Evolutionary conservation across 495 filamentous ascomycete genomes (phyloP).

Genomic region (Penicilliopsis zonata): DNA sequence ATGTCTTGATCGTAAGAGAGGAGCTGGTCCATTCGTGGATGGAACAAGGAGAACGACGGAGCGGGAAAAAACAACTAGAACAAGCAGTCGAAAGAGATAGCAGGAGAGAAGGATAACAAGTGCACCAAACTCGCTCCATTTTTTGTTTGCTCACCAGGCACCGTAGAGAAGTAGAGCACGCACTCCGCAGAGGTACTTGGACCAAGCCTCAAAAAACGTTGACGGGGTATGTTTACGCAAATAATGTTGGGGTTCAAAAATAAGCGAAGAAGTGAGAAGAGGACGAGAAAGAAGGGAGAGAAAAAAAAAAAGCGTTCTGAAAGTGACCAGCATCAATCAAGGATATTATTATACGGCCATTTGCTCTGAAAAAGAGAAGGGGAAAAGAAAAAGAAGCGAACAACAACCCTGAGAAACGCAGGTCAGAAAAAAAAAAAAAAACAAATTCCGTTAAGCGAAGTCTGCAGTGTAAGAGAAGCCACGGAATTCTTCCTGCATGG

Average conservation of each 20-base stretch:
- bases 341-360: too few relatives aligned
- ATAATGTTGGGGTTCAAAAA: slow-evolving; percentile 10
- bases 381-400: slow-evolving; percentile 7
- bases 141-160: not conserved
- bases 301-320: slow-evolving; percentile 2
- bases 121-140: slow-evolving; percentile 2
- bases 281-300: slow-evolving; percentile 10
- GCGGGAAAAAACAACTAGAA: not conserved
- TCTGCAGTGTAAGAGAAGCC: slow-evolving; percentile 93
- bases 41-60: too few relatives aligned
- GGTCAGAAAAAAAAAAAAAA: slow-evolving; percentile 4
- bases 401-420: slow-evolving; percentile 7
- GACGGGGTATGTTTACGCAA: slow-evolving; percentile 18
- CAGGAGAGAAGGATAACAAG: slow-evolving; percentile 4
- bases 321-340: not conserved
- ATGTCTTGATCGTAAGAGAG: not conserved
- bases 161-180: not conserved
- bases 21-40: too few relatives aligned
- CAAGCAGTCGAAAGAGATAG: not conserved
- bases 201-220: slow-evolving; percentile 14
- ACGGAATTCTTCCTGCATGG: slow-evolving; percentile 99
- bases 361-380: too few relatives aligned
- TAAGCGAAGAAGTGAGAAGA: slow-evolving; percentile 6
- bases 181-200: slow-evolving; percentile 4
- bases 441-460: slow-evolving; percentile 35